phyloP scores from a whole-genome alignment of 371 early-diverging fungal genomes.

The Rhizopus arrhizus region DNA sequence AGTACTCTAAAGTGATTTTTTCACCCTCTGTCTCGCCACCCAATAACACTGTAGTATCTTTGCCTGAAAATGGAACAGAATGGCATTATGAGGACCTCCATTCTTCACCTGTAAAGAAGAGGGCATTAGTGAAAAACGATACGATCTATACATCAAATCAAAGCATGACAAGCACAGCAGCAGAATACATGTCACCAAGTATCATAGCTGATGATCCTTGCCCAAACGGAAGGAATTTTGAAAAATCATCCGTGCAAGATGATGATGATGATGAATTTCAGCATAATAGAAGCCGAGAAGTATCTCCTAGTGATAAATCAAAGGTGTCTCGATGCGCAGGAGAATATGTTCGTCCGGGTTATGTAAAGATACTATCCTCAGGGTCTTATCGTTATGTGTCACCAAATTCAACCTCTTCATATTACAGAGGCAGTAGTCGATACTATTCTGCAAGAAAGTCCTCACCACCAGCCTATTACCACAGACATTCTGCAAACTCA shows the following conservation, averaged over 20 bases:
- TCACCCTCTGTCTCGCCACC: conserved; percentile 2
- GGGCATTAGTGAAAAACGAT: neutral
- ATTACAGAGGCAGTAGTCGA: neutral
- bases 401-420: neutral
- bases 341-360: conserved; percentile 22
- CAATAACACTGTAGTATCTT: neutral
- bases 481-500: conserved; percentile 5
- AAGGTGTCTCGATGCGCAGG: conserved; percentile 4
- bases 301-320: neutral
- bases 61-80: neutral
- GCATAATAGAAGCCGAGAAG: neutral
- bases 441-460: neutral
- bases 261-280: conserved; percentile 4
- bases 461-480: neutral
- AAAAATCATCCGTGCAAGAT: neutral
- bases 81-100: neutral
- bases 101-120: neutral
- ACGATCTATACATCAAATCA: neutral
- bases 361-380: neutral
- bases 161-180: neutral
- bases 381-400: conserved; percentile 1
- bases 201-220: neutral
- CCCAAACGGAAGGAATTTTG: neutral
- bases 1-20: neutral
- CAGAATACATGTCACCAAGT: neutral